Base-by-base conservation (phyloP, 1,139 yeast genomes). In the Kurtzmaniella quercitrusa region DNA sequence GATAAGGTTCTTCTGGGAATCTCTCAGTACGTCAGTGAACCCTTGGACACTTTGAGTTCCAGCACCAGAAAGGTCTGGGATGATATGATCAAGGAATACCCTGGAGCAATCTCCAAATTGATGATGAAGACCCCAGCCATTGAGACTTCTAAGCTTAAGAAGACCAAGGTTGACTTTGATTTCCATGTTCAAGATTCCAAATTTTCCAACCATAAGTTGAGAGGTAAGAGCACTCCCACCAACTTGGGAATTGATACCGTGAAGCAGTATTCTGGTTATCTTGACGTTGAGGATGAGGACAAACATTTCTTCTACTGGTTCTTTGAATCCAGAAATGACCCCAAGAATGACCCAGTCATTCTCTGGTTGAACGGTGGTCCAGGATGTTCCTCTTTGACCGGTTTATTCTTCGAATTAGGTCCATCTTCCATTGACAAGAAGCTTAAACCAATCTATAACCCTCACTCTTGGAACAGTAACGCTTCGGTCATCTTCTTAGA, bases 201-300 rank as follows among this genome's bases (percentile, higher is more conserved):
- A 48, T 63, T 70, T 46, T 79, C 83, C 41, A 66, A 73, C 61
- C 82, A 82, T 60, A 65, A 73, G 50, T 73, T 84, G 65, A 75
- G 90, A 63, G 79, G 80, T 53, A 82, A 82, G 60, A 62, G 74
- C 21, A 68, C 73, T 38, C 86, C 88, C 12, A 73, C 72, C 48
- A 68, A 67, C 36, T 75, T 88, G 55, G 94, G 91, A 27, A 65
- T 90, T 48, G 97, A 90, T 65, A 69, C 72, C 37, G 90, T 84
- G 42, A 82, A 84, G 59, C 96, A 89, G 64, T 84, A 82, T 61
- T 79, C 94, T 38, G 97, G 97, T 45, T 90, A 90, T 64, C 75
- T 90, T 59, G 96, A 90, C 60, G 84, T 87, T 43, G 82, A 79
- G 49, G 90, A 84, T 45, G 86, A 83, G 53, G 94, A 85, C 58